phyloP scores from a whole-genome alignment of 371 early-diverging fungal species.

The Rhizopus microsporus region DNA sequence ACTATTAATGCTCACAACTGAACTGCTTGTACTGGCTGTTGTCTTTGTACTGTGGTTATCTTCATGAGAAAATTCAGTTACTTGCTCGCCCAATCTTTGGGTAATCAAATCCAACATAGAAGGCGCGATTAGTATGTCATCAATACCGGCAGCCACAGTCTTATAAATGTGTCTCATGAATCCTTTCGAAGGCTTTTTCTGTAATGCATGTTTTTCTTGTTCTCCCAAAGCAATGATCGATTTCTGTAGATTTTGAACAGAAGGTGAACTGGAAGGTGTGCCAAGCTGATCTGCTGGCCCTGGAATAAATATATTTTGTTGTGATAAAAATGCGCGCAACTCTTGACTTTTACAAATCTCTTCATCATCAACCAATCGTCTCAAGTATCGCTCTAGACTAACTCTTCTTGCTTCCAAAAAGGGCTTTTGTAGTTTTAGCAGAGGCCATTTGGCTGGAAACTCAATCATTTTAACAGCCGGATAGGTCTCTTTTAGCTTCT shows the following conservation, averaged over 20 bases:
- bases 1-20: neutral
- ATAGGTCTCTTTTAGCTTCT: conserved; percentile 58
- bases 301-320: conserved; percentile 58
- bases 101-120: conserved; percentile 75
- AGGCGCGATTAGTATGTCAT: conserved; percentile 67
- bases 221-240: conserved; percentile 11
- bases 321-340: conserved; percentile 65
- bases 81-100: conserved; percentile 69
- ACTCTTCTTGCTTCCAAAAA: conserved; percentile 73
- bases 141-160: conserved; percentile 70
- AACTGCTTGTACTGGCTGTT: conserved; percentile 13
- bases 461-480: conserved; percentile 65
- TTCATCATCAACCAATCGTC: conserved; percentile 55
- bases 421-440: conserved; percentile 58
- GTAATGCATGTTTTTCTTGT: neutral
- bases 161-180: conserved; percentile 75
- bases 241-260: conserved; percentile 28
- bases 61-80: conserved; percentile 53
- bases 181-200: conserved; percentile 24
- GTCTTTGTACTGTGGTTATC: conserved; percentile 13
- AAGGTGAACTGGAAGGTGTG: conserved; percentile 15
- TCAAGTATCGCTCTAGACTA: conserved; percentile 73
- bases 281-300: conserved; percentile 30
- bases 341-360: conserved; percentile 59
- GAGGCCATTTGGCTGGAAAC: conserved; percentile 74